Evolutionary conservation across 257 asterid species (phyloP), one percentile per base, ranked within the genome.

Genomic region (Coffea canephora): DNA sequence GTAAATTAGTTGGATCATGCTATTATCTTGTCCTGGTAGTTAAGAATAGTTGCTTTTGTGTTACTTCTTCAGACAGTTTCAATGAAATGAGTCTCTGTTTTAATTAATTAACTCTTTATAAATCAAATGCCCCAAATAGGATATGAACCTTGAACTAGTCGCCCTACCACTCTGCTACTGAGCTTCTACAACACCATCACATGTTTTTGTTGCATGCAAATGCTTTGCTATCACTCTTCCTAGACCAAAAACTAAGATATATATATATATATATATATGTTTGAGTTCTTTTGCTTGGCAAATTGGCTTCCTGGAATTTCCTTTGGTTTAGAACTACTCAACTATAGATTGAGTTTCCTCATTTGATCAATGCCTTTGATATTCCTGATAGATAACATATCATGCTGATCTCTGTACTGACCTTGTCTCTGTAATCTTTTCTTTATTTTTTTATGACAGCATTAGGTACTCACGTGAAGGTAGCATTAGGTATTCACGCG

Each of bases 401-500:
- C 43, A 7, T 39, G 55, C 43, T 11, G 49, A 74, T 79, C 31
- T 59, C 45, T 16, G 49, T 31, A 46, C 23, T n/a, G 27, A 50
- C 73, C 52, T 31, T 52, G 12, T 9, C 34, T 27, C 59, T 73
- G 59, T 62, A 59, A 50, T 48, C n/a, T 54, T 72, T 19, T 64
- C 2, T n/a, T 78, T 15, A 61, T 77, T 70, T 25, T 74, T 65
- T 74, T 65, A 70, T 34, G 82, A 84, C 85, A 92, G 98, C 87
- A 77, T 82, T 72, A 85, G 87, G 79, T 87, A 83, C 85, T 95
- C 97, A 3, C 87, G 96, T 52, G 97, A 95, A 73, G 90, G 93
- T 62, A 92, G 98, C 88, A 78, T 82, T 72, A 85, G 87, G 77
- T 87, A 83, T 86, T 95, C 97, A 3, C 87, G 96, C 48, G 97